Percentiles rank a stretch among this genome's conserved stretches.
These are phyloP conservation scores for Dictyostelium intermedium DNA, from an alignment of 78 protist species.

Conservation along the genomic window DNA sequence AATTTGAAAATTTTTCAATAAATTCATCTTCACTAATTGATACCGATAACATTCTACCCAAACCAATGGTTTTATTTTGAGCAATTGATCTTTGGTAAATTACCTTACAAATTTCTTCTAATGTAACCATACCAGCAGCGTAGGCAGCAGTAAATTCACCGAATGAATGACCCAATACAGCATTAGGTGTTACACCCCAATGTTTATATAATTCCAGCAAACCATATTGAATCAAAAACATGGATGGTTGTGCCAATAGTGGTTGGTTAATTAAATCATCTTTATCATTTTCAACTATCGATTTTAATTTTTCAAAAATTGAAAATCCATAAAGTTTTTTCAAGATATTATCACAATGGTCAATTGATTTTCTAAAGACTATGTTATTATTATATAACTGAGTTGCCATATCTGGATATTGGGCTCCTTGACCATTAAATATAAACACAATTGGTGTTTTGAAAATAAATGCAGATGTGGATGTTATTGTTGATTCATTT, in stretches of 20 bases:
- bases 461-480: too few species aligned
- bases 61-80: constrained; percentile 25
- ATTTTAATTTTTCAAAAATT: constrained; percentile 28
- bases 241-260: constrained; percentile 36
- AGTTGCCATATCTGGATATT: constrained; percentile 28
- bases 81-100: not conserved
- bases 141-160: constrained; percentile 54
- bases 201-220: not conserved
- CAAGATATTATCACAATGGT: constrained; percentile 1
- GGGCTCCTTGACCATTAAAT: constrained; percentile 52
- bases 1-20: not conserved
- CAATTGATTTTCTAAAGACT: constrained; percentile 7
- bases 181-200: constrained; percentile 51
- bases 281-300: too few species aligned
- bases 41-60: constrained; percentile 49
- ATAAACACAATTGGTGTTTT: constrained; percentile 38
- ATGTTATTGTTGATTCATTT: too few species aligned
- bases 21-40: not conserved
- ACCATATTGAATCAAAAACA: constrained; percentile 56
- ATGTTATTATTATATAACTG: constrained; percentile 6
- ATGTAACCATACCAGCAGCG: not conserved
- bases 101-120: not conserved
- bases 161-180: constrained; percentile 79
- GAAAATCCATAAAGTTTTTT: constrained; percentile 9
- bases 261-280: not conserved